These are phyloP conservation scores for Populus deltoides DNA, from an alignment of 345 rosid genomes.

Conservation along the genomic window DNA sequence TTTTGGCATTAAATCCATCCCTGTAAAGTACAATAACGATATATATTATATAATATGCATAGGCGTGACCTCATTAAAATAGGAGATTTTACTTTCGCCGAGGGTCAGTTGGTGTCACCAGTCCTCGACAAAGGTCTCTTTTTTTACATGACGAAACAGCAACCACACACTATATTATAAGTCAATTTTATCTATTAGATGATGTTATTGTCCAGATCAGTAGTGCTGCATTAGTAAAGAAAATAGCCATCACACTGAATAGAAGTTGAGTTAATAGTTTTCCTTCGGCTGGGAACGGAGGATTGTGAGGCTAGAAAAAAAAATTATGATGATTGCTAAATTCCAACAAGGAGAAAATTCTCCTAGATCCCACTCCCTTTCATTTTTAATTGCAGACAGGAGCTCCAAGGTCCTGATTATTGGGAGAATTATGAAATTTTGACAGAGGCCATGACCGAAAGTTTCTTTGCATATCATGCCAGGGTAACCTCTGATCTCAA, in stretches of 20 bases:
- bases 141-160: too few relatives aligned
- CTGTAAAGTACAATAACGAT: too few relatives aligned
- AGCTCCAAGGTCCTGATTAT: background rate
- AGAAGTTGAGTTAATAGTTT: background rate
- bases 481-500: background rate
- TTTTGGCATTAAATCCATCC: too few relatives aligned
- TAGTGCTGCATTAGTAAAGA: background rate
- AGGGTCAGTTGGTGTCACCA: too few relatives aligned
- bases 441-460: too few relatives aligned
- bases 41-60: too few relatives aligned
- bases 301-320: background rate
- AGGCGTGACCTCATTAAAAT: too few relatives aligned
- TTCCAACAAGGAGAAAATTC: background rate
- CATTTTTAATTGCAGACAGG: background rate
- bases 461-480: background rate
- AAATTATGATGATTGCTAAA: background rate
- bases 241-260: background rate
- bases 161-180: too few relatives aligned
- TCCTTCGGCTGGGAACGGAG: background rate
- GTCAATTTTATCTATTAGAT: too few relatives aligned
- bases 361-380: background rate
- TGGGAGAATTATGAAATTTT: background rate
- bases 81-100: too few relatives aligned
- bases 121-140: too few relatives aligned
- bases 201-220: background rate